Percentiles rank a stretch among this genome's conserved stretches.
Evolutionary conservation across 202 grass and related monocot genomes (phyloP).

Genomic region (Schoenoplectus triqueter): DNA sequence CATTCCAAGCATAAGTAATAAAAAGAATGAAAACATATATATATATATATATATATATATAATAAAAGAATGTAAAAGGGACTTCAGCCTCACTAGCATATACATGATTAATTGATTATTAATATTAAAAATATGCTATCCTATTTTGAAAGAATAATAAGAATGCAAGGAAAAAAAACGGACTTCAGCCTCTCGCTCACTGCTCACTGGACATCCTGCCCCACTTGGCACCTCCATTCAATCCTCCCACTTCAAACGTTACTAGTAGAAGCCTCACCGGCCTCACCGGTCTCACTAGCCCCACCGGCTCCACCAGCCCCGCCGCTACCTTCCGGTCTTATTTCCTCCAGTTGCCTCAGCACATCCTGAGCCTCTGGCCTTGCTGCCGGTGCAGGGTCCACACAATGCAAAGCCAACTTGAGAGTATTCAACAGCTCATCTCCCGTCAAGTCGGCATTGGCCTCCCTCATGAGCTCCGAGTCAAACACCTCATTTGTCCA

Average conservation of each 20-base stretch:
- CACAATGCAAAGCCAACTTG: constrained; percentile 64
- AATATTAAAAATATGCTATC: constrained; percentile 33
- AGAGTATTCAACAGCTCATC: constrained; percentile 69
- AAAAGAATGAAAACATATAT: background rate
- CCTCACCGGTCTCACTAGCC: background rate
- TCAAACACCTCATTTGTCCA: constrained; percentile 81
- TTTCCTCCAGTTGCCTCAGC: constrained; percentile 58
- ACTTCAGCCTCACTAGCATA: background rate
- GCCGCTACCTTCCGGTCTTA: constrained; percentile 43
- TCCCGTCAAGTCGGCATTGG: constrained; percentile 35
- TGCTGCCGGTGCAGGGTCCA: constrained; percentile 44
- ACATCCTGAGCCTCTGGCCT: constrained; percentile 54
- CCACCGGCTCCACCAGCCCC: background rate
- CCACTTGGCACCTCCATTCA: constrained; percentile 3
- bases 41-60: background rate
- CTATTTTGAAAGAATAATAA: constrained; percentile 21
- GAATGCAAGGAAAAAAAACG: background rate
- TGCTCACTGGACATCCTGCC: constrained; percentile 7
- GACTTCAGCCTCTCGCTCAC: background rate
- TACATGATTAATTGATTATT: constrained; percentile 9
- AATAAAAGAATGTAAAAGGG: constrained; percentile 26
- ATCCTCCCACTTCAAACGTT: constrained; percentile 35
- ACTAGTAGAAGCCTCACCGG: constrained; percentile 34
- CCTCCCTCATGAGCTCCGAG: constrained; percentile 62
- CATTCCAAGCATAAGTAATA: too few relatives aligned